Conservation (phyloP, 495 filamentous ascomycete species). For the Xylaria telfairii region DNA sequence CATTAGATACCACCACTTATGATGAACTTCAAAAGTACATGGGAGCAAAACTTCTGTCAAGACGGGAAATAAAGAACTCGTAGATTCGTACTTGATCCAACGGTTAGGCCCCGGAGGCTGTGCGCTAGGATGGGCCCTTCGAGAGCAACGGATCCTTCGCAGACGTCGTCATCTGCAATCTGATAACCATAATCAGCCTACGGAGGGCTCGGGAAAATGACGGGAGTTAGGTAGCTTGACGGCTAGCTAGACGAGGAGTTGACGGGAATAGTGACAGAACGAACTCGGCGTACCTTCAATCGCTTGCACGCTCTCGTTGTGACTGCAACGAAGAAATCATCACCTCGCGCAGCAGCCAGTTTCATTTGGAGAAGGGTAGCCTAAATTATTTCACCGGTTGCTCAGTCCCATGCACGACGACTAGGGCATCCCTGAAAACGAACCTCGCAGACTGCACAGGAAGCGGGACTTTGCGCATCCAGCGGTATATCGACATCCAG, state of each 20-base stretch:
- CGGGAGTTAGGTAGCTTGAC: not conserved
- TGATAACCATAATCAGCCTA: slow-evolving; percentile 13
- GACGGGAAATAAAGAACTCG: not conserved
- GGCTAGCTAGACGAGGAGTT: not conserved
- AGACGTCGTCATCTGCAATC: slow-evolving; percentile 57
- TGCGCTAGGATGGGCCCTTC: slow-evolving; percentile 59
- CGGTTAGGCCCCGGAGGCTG: slow-evolving; percentile 49
- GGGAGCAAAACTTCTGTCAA: not conserved
- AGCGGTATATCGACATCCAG: slow-evolving; percentile 34
- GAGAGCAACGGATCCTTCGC: slow-evolving; percentile 50
- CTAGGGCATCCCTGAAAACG: slow-evolving; percentile 15
- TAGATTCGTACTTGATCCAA: slow-evolving; percentile 42
- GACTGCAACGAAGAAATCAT: slow-evolving; percentile 47
- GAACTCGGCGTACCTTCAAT: slow-evolving; percentile 40
- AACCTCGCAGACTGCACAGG: slow-evolving; percentile 57
- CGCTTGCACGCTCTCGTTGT: slow-evolving; percentile 55
- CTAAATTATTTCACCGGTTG: slow-evolving; percentile 33
- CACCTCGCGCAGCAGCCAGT: slow-evolving; percentile 49
- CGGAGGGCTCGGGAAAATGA: not conserved
- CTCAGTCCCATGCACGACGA: not conserved
- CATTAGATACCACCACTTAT: not conserved
- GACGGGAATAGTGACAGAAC: not conserved
- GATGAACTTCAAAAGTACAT: not conserved
- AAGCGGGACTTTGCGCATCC: slow-evolving; percentile 51
- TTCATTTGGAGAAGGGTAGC: slow-evolving; percentile 54